Evolutionary conservation across 805 yeast species (phyloP).

Genomic region (Pichia eremophila): DNA sequence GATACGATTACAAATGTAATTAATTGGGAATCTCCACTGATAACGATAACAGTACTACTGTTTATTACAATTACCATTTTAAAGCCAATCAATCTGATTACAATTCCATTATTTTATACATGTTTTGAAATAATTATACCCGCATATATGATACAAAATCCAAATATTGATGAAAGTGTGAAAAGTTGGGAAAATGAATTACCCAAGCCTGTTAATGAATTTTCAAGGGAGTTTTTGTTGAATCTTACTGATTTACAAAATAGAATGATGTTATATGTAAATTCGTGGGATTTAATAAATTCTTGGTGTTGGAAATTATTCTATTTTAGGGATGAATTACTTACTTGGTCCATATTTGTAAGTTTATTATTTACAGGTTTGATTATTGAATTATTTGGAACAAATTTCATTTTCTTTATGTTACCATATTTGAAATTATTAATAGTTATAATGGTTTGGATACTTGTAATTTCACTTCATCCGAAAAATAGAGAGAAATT

Average conservation of each 20-base stretch:
- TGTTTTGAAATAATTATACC: slow-evolving; percentile 57
- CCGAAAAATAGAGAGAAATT: slow-evolving; percentile 43
- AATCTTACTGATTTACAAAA: slow-evolving; percentile 82
- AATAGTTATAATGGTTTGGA: slow-evolving; percentile 42
- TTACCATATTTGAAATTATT: slow-evolving; percentile 25
- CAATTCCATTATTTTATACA: slow-evolving; percentile 47
- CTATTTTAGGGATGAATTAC: slow-evolving; percentile 52
- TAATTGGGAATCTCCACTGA: slow-evolving; percentile 56
- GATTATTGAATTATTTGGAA: slow-evolving; percentile 23
- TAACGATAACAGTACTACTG: slow-evolving; percentile 47
- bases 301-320: slow-evolving; percentile 45
- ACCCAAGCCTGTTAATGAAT: slow-evolving; percentile 69
- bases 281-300: slow-evolving; percentile 48
- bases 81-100: slow-evolving; percentile 47
- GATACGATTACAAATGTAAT: slow-evolving; percentile 48
- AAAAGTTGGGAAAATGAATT: slow-evolving; percentile 39
- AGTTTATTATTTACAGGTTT: slow-evolving; percentile 13
- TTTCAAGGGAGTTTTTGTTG: slow-evolving; percentile 66
- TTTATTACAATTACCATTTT: slow-evolving; percentile 34
- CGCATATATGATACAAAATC: slow-evolving; percentile 49
- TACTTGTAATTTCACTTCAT: slow-evolving; percentile 33
- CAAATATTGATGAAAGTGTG: slow-evolving; percentile 36
- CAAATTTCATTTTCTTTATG: slow-evolving; percentile 9
- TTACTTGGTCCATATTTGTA: slow-evolving; percentile 46
- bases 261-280: slow-evolving; percentile 58